phyloP scores from a whole-genome alignment of 345 rosid genomes.

The Eucalyptus cladocalyx region DNA sequence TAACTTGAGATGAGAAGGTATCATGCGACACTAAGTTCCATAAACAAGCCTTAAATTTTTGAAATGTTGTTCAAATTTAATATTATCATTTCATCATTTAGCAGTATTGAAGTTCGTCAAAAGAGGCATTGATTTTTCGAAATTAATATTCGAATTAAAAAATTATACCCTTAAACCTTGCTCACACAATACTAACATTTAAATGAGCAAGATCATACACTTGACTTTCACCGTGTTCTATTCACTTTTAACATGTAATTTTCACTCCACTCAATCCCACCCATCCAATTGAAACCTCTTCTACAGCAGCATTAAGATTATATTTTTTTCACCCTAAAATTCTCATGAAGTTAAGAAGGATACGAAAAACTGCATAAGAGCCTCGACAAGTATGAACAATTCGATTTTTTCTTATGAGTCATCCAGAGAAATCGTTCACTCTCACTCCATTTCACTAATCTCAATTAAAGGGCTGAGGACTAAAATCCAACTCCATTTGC shows the following conservation, averaged over 20 bases:
- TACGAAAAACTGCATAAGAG: neutral
- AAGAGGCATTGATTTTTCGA: neutral
- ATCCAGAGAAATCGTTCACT: neutral
- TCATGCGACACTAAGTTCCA: rapidly evolving
- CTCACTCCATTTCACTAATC: neutral
- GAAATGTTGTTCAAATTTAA: neutral
- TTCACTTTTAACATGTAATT: neutral
- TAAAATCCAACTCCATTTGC: neutral
- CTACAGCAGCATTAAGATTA: neutral
- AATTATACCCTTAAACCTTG: neutral
- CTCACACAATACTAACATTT: rapidly evolving
- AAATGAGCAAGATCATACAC: neutral
- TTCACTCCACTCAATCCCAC: neutral
- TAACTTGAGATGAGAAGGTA: neutral
- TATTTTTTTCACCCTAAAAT: neutral
- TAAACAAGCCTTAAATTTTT: rapidly evolving
- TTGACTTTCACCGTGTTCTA: neutral
- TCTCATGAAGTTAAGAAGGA: neutral
- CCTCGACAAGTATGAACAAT: neutral
- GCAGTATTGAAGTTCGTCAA: rapidly evolving
- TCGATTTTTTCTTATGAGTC: neutral
- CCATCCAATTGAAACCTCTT: neutral
- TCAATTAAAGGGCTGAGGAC: neutral
- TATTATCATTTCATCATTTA: neutral
- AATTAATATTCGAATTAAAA: neutral